Conservation (phyloP, 208 protist genomes). For the Trypanosoma theileri region DNA sequence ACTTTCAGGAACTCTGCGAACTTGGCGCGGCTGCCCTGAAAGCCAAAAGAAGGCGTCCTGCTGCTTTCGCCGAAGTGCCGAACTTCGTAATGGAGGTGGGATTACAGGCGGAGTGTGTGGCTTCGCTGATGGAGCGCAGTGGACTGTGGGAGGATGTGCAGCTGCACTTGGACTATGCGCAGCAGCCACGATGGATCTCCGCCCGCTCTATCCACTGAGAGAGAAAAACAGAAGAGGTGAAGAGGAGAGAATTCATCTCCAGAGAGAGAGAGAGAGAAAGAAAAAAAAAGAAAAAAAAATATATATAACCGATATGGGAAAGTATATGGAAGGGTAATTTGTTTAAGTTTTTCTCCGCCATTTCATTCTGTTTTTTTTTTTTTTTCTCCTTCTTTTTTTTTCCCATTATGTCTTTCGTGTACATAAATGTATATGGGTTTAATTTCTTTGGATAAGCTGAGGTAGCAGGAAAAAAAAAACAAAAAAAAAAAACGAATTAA, state of each 20-base stretch:
- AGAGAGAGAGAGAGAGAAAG: not conserved
- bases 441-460: constrained; percentile 16
- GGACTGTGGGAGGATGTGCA: constrained; percentile 58
- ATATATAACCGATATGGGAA: not conserved
- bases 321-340: not conserved
- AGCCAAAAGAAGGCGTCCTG: constrained; percentile 34
- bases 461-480: not conserved
- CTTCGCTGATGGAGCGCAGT: constrained; percentile 74
- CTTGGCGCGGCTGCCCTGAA: constrained; percentile 61
- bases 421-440: constrained; percentile 21
- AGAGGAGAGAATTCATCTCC: too few species aligned
- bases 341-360: not conserved
- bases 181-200: constrained; percentile 79
- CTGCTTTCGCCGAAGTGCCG: constrained; percentile 37
- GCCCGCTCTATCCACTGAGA: constrained; percentile 56
- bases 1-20: constrained; percentile 87
- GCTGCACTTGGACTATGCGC: constrained; percentile 74
- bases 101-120: constrained; percentile 70
- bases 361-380: constrained; percentile 15
- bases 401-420: constrained; percentile 3
- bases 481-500: not conserved
- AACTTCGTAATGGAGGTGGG: constrained; percentile 83
- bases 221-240: not conserved
- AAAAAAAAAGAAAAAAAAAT: not conserved
- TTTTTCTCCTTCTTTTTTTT: constrained; percentile 17